Evolutionary conservation across 192 early-diverging fungal genomes (phyloP), one percentile per base, ranked within the genome.

Genomic region (Backusella psychrophila): DNA sequence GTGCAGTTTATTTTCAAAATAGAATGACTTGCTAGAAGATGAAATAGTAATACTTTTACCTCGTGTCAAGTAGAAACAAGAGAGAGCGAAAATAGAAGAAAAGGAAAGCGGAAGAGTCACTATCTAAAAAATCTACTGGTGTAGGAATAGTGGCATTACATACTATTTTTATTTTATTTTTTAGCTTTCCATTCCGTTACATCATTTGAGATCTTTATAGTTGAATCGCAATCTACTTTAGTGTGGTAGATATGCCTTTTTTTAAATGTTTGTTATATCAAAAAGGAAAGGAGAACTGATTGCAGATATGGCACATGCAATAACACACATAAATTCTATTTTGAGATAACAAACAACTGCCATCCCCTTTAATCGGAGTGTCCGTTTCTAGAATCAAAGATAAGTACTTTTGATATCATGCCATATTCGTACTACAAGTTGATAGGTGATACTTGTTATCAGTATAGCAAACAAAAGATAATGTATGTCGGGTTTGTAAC

Each of bases 391-490:
- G 9, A 59, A 63, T 63, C 23, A 63, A 63, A 63, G 56, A 63
- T 63, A 63, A 63, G 56, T 63, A 63, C 56, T 29, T 33, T 63
- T 29, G 9, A 29, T 63, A 63, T 63, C 56, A 63, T 63, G 12
- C 23, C 8, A 29, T 29, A 63, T 23, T 63, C 56, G 56, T 63
- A 63, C 56, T 63, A 63, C 56, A 29, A 14, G 12, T 29, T 63
- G 56, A 63, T 63, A 63, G 56, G 56, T 29, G 56, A 63, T 63
- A 29, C 26, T 29, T 63, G 56, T 29, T 63, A 63, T 63, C 56
- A 63, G 23, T 63, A 63, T 63, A 63, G n/a, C 56, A 63, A 63
- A 63, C 56, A 63, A 63, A 63, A 63, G 56, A 63, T 63, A 63
- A 63, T 29, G 56, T 63, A 63, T 9, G n/a, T 63, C 2, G 56